These are phyloP conservation scores for Penicillium verrucosum DNA, from an alignment of 2,329 filamentous ascomycete species.

Conservation along the genomic window DNA sequence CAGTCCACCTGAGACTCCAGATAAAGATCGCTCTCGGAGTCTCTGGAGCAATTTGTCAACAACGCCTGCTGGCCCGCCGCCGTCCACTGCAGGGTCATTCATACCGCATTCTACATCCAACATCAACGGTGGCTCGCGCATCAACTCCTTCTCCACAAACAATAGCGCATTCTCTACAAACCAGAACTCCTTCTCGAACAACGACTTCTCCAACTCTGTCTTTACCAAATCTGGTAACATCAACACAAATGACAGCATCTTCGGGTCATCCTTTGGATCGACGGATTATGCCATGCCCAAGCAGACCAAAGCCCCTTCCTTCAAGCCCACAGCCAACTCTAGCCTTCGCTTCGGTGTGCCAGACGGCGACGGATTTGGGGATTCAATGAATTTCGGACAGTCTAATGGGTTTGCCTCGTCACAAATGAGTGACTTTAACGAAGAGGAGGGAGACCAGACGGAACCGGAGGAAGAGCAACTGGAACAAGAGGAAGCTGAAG, in stretches of 20 bases:
- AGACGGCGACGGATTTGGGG: conserved; percentile 26
- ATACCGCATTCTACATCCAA: conserved; percentile 55
- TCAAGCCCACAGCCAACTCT: conserved; percentile 24
- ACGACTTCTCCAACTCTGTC: conserved; percentile 36
- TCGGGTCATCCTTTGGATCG: conserved; percentile 38
- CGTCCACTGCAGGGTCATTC: conserved; percentile 52
- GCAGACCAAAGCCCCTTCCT: conserved; percentile 25
- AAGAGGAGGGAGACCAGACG: conserved; percentile 24
- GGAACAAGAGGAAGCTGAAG: conserved; percentile 41
- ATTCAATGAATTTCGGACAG: conserved; percentile 25
- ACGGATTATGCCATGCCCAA: conserved; percentile 31
- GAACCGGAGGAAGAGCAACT: conserved; percentile 34
- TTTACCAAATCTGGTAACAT: conserved; percentile 39
- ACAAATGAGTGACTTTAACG: conserved; percentile 26
- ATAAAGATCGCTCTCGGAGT: conserved; percentile 32
- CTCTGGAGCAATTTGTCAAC: conserved; percentile 49
- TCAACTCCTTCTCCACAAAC: conserved; percentile 26
- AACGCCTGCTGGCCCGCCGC: conserved; percentile 57
- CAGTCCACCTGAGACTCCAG: conserved; percentile 40
- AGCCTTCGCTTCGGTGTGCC: conserved; percentile 28
- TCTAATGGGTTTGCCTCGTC: conserved; percentile 27
- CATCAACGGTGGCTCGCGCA: conserved; percentile 52
- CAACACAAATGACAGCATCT: conserved; percentile 36
- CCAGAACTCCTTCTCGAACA: conserved; percentile 16
- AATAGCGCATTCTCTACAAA: conserved; percentile 25